Percentiles rank a stretch among this genome's conserved stretches.
Conservation (phyloP, 225 moss, liverwort and hornwort genomes). For the Physcomitrellopsis africana region DNA sequence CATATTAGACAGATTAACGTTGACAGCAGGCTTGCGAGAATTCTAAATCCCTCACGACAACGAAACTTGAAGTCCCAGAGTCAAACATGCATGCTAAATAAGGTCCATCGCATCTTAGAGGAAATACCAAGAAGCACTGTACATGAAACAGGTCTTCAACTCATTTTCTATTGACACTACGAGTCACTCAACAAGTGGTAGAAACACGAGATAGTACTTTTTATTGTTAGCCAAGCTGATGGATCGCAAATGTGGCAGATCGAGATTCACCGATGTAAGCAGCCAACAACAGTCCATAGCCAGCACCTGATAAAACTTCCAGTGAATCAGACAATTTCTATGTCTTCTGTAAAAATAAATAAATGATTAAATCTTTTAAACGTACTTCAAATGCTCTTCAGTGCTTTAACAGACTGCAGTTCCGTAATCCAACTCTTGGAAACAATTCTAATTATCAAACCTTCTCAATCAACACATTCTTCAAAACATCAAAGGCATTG, state of each 20-base stretch:
- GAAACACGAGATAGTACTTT: constrained; percentile 60
- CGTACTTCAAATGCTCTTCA: constrained; percentile 4
- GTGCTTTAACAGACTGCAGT: neutral
- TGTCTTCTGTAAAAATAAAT: neutral
- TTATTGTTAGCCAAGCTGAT: constrained; percentile 88
- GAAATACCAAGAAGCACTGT: constrained; percentile 4
- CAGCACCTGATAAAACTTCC: constrained; percentile 59
- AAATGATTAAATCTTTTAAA: too few species aligned
- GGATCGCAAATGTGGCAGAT: constrained; percentile 82
- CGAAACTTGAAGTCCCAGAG: too few species aligned
- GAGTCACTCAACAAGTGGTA: constrained; percentile 25
- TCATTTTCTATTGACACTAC: neutral
- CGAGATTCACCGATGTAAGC: constrained; percentile 90
- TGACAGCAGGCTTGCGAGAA: too few species aligned
- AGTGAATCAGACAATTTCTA: constrained; percentile 27
- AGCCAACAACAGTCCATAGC: constrained; percentile 94
- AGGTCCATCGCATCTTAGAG: neutral
- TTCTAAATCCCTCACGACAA: too few species aligned
- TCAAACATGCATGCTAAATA: neutral
- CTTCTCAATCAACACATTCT: constrained; percentile 5
- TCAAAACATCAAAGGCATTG: neutral
- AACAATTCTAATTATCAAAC: constrained; percentile 3
- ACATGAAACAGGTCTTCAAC: constrained; percentile 8
- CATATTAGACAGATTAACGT: too few species aligned
- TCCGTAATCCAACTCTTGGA: neutral